Evolutionary conservation across 306 rosid genomes (phyloP).

Genomic region (Oemleria cerasiformis): DNA sequence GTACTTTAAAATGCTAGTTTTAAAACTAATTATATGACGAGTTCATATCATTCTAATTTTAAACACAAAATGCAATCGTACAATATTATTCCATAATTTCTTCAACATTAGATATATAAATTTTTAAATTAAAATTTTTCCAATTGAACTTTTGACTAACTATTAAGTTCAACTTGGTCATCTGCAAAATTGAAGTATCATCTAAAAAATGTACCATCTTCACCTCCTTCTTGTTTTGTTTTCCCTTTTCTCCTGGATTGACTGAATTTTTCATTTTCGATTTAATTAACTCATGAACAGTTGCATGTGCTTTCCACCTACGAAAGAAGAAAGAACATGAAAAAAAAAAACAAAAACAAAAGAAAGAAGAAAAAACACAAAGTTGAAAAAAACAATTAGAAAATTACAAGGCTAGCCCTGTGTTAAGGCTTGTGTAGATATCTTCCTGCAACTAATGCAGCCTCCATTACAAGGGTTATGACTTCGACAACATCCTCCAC

Average conservation of each 20-base stretch:
- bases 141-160: too few species aligned
- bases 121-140: too few species aligned
- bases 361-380: too few species aligned
- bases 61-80: too few species aligned
- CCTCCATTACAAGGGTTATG: slow-evolving; percentile 73
- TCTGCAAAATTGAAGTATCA: background rate
- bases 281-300: background rate
- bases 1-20: too few species aligned
- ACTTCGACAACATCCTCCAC: slow-evolving; percentile 62
- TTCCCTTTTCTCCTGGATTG: background rate
- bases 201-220: background rate
- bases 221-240: background rate
- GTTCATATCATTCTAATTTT: too few species aligned
- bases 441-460: slow-evolving; percentile 86
- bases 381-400: background rate
- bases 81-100: too few species aligned
- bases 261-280: background rate
- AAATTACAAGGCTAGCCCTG: background rate
- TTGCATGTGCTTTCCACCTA: background rate
- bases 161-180: background rate
- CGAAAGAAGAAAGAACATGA: background rate
- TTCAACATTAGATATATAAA: too few species aligned
- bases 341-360: background rate
- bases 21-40: too few species aligned
- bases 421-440: slow-evolving; percentile 71